Evolutionary conservation across 805 yeast species (phyloP), one percentile per base, ranked within the genome.

Genomic region (Candida chauliodis): DNA sequence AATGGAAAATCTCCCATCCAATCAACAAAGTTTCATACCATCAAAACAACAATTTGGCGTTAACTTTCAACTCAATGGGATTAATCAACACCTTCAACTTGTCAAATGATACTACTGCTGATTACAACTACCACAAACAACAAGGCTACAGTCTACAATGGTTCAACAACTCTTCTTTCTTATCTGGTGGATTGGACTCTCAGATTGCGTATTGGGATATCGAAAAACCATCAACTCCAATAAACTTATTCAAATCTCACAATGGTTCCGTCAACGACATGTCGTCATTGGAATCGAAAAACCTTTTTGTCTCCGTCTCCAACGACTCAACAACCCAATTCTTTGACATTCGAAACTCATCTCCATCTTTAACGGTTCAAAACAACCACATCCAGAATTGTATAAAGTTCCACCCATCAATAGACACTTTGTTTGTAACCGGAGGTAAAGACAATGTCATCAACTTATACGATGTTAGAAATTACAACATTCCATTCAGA

Each of bases 391-490:
- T 79, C n/a, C 79, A 86, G 47, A 84, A 83, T 52, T 72, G 84
- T 1, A 73, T 84, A 32, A 76, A 74, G 30, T 84, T 84, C 61
- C 82, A 82, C 51, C 83, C 86, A 0, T 57, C 61, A 4, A 37
- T 76, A 13, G 57, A 69, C 27, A 60, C 75, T 26, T 56, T 86
- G 41, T 68, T 84, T 34, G 90, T 82, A 10, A 84, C 93, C 1
- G 95, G 84, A 16, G 83, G 88, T 9, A 78, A 82, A 19, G 96
- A 88, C 55, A 79, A 80, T 49, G 63, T 79, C n/a, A 75, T 87
- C 15, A 76, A 75, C 36, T 63, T 83, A 18, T 87, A 87, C 79
- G 96, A 89, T 55, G 59, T 84, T 38, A 73, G 95, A 53, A 78
- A 79, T 51, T 67, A 78, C 21, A 47, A 66, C 1, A 57, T 63